phyloP scores from a whole-genome alignment of 2,329 filamentous ascomycete genomes.

The Parastagonospora avenae region DNA sequence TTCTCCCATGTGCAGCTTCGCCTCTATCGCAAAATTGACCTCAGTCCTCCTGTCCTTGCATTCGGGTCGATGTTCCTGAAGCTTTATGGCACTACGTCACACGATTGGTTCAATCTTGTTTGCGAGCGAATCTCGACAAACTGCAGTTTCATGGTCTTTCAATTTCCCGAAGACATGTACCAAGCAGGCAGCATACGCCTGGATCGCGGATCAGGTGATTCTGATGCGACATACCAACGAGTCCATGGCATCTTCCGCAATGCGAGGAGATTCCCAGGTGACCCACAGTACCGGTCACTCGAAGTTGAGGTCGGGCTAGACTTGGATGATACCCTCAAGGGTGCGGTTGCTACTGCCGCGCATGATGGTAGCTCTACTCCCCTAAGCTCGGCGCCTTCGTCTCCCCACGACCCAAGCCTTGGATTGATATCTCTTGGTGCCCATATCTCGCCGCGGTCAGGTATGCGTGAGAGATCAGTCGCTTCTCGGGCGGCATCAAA shows the following conservation, averaged over 20 bases:
- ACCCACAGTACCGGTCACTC: slow-evolving; percentile 8
- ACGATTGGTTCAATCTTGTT: slow-evolving; percentile 13
- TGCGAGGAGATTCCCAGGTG: slow-evolving; percentile 9
- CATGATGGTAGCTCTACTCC: no score
- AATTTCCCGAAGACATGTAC: slow-evolving; percentile 20
- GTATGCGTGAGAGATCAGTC: no score
- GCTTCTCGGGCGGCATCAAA: no score
- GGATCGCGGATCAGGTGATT: slow-evolving; percentile 2
- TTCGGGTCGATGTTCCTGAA: slow-evolving; percentile 4
- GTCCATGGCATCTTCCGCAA: slow-evolving; percentile 8
- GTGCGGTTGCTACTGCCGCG: no score
- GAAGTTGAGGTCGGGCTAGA: slow-evolving; percentile 4
- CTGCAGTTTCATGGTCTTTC: slow-evolving; percentile 16
- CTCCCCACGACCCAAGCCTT: no score
- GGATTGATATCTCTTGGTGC: no score
- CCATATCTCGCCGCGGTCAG: no score
- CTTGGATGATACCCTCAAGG: no score
- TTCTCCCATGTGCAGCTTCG: slow-evolving; percentile 7
- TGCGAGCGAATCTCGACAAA: slow-evolving; percentile 4
- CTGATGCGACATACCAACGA: slow-evolving; percentile 5
- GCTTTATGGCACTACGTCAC: background rate
- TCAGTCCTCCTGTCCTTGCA: background rate
- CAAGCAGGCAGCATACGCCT: slow-evolving; percentile 8
- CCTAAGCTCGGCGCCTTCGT: no score
- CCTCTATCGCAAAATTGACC: slow-evolving; percentile 4